A percentile compares a stretch with the other conserved stretches of the same genome.
Conservation (phyloP, 495 filamentous ascomycete genomes). For the Podospora appendiculata region DNA sequence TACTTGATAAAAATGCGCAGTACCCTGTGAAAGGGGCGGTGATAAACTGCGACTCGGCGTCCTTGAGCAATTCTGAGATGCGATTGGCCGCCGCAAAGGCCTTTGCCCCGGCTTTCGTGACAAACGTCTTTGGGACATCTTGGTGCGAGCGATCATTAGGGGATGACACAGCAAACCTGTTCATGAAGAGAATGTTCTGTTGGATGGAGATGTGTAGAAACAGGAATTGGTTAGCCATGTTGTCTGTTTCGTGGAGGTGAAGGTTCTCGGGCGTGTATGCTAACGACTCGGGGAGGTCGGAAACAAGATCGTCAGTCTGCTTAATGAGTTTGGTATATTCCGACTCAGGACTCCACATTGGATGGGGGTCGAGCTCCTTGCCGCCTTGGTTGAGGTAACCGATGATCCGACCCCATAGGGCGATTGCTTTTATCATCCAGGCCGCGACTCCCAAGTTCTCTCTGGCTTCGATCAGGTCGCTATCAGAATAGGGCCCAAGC, state of each 20-base stretch:
- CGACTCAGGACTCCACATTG: conserved; percentile 77
- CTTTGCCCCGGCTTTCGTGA: conserved; percentile 64
- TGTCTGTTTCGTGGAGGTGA: conserved; percentile 72
- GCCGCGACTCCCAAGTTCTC: conserved; percentile 93
- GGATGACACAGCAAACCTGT: conserved; percentile 75
- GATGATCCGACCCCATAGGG: conserved; percentile 84
- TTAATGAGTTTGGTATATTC: conserved; percentile 62
- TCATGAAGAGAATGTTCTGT: conserved; percentile 85
- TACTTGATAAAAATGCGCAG: conserved; percentile 85
- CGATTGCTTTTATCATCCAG: conserved; percentile 80
- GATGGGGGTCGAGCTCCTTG: conserved; percentile 66
- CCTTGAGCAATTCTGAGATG: conserved; percentile 76
- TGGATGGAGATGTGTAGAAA: conserved; percentile 85
- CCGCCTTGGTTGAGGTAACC: conserved; percentile 88
- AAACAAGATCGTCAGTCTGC: conserved; percentile 62
- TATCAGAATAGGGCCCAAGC: conserved; percentile 54
- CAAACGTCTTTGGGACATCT: conserved; percentile 73
- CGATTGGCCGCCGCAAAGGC: conserved; percentile 85
- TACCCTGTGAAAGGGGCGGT: conserved; percentile 92
- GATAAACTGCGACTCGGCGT: conserved; percentile 69
- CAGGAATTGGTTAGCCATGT: conserved; percentile 86
- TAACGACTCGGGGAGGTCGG: conserved; percentile 60
- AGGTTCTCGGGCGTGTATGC: conserved; percentile 76
- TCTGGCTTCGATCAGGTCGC: conserved; percentile 55
- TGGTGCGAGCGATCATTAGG: conserved; percentile 58